Evolutionary conservation across 306 rosid genomes (phyloP).

Genomic region (Lablab purpureus): DNA sequence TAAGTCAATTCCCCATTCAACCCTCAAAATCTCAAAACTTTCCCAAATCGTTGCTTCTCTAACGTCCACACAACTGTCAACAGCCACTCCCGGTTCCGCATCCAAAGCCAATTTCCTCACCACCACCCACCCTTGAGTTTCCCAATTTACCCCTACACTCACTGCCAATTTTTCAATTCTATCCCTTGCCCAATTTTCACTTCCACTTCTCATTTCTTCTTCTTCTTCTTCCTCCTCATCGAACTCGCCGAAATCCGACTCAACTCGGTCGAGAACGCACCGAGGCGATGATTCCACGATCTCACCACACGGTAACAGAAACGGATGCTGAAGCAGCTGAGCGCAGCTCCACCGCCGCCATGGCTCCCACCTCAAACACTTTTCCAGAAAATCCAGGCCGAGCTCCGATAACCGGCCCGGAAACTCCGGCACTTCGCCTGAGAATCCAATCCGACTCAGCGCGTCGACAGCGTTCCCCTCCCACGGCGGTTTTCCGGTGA

Average conservation of each 20-base stretch:
- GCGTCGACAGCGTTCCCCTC: slow-evolving; percentile 58
- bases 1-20: not conserved
- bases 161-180: slow-evolving; percentile 57
- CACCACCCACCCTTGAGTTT: slow-evolving; percentile 60
- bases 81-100: slow-evolving; percentile 17
- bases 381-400: slow-evolving; percentile 64
- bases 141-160: slow-evolving; percentile 59
- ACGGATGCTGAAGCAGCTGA: slow-evolving; percentile 77
- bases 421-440: slow-evolving; percentile 55
- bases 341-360: slow-evolving; percentile 69
- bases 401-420: slow-evolving; percentile 58
- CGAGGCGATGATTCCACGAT: slow-evolving; percentile 63
- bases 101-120: slow-evolving; percentile 49
- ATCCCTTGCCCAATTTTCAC: slow-evolving; percentile 25
- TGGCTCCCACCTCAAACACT: slow-evolving; percentile 65
- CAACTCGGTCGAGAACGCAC: slow-evolving; percentile 68
- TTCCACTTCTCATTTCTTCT: slow-evolving; percentile 2
- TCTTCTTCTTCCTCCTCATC: slow-evolving; percentile 28
- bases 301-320: slow-evolving; percentile 40
- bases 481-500: slow-evolving; percentile 77
- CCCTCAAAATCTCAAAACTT: slow-evolving; percentile 30
- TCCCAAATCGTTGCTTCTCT: slow-evolving; percentile 37
- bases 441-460: slow-evolving; percentile 62
- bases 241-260: slow-evolving; percentile 46
- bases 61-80: slow-evolving; percentile 27